Evolutionary conservation across 306 rosid genomes (phyloP), one percentile per base, ranked within the genome.

Genomic region (Comarum palustre): DNA sequence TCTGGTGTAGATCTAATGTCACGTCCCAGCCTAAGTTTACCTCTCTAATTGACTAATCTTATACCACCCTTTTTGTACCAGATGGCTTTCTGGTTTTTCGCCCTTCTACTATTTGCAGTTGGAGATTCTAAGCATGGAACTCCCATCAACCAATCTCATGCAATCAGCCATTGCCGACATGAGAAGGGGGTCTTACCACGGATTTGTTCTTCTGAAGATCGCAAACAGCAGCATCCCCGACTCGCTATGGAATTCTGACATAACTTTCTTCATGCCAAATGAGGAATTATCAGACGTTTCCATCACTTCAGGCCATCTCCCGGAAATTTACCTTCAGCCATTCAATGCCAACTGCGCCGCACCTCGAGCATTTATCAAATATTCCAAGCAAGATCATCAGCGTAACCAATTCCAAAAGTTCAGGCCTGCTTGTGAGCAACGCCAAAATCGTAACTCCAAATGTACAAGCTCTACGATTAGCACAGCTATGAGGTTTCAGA

Each of bases 121-220:
- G 77, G 79, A 57, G 78, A 84, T 43, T 77, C 82, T 77, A 80
- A 81, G 64, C 54, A 84, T 41, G 71, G 62, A 8, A 12, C 54
- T 20, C 61, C 80, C 7, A 34, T 81, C 71, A 72, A 82, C 83
- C 83, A 84, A 79, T 77, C 88, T 10, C 84, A 88, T 86, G 75
- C 77, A 73, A 62, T 77, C 54, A 50, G 90, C 90, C 78, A 85
- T 82, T 86, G 15, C 74, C 1, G 86, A 86, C 79, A 85, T 88
- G 89, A 73, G 86, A 83, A 70, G 25, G 32, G 36, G 69, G 41
- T 85, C 87, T 68, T 90, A 79, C 84, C 79, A 83, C 42, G 89
- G 87, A 67, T 85, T 90, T 72, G 88, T 87, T 22, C 83, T 87
- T 79, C 92, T 90, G 42, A 82, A 82, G 72, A 81, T 82, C 72